phyloP scores from a whole-genome alignment of 371 early-diverging fungal genomes.

The Encephalitozoon cuniculi region DNA sequence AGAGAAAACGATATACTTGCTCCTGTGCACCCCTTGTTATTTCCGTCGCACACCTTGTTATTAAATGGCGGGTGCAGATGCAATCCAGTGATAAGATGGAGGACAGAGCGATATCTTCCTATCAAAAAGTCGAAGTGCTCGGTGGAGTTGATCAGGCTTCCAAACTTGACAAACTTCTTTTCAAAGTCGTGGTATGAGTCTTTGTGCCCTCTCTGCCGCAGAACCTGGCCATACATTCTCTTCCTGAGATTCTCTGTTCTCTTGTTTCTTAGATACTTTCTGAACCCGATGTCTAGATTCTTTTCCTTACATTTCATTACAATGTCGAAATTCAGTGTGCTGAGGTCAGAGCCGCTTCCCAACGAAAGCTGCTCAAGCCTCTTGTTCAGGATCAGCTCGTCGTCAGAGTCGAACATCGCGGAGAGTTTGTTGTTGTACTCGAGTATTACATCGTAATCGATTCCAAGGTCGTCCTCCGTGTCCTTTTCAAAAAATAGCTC shows the following conservation, averaged over 20 bases:
- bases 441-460: slow-evolving; percentile 28
- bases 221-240: slow-evolving; percentile 13
- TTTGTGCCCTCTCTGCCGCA: neutral
- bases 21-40: neutral
- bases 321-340: neutral
- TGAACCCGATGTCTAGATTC: neutral
- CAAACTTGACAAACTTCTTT: slow-evolving; percentile 32
- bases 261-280: slow-evolving; percentile 9
- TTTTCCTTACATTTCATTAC: slow-evolving; percentile 7
- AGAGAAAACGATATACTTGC: slow-evolving; percentile 29
- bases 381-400: slow-evolving; percentile 4
- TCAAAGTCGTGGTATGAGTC: slow-evolving; percentile 14
- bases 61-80: slow-evolving; percentile 5
- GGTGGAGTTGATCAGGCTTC: slow-evolving; percentile 19
- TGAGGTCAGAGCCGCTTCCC: neutral
- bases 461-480: slow-evolving; percentile 2
- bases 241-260: slow-evolving; percentile 26
- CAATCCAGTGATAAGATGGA: slow-evolving; percentile 24
- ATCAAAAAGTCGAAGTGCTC: slow-evolving; percentile 41
- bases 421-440: slow-evolving; percentile 17
- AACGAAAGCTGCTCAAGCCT: slow-evolving; percentile 15
- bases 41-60: neutral
- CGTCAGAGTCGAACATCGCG: slow-evolving; percentile 15
- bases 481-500: slow-evolving; percentile 87
- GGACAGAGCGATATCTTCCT: slow-evolving; percentile 16